These are phyloP conservation scores for Butyriboletus pseudospeciosus DNA, from an alignment of 1,284 basidiomycete species.

Conservation along the genomic window DNA sequence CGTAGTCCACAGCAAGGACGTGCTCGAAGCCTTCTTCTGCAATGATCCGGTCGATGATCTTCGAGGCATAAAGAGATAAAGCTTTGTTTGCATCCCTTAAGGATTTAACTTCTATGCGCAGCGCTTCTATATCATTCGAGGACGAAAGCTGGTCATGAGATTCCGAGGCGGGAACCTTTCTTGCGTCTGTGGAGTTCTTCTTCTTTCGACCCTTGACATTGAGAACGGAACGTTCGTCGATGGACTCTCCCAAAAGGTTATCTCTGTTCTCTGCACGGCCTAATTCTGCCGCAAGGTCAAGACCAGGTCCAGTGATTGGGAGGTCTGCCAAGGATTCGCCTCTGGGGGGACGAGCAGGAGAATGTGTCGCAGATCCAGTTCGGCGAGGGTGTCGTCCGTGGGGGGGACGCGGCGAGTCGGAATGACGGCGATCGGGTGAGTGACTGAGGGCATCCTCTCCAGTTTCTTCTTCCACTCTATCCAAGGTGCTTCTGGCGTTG, in stretches of 20 bases:
- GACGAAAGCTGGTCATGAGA: constrained; percentile 42
- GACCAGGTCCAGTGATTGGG: constrained; percentile 79
- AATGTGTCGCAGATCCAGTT: constrained; percentile 50
- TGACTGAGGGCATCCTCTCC: constrained; percentile 33
- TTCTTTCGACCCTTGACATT: constrained; percentile 48
- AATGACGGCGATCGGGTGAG: constrained; percentile 36
- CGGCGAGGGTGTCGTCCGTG: constrained; percentile 49
- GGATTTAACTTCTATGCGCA: constrained; percentile 79
- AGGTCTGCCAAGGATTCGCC: constrained; percentile 77
- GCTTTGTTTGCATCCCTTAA: constrained; percentile 95
- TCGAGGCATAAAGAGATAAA: constrained; percentile 87
- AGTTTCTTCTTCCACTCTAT: constrained; percentile 55
- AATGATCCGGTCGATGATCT: constrained; percentile 95
- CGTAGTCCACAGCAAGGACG: constrained; percentile 85
- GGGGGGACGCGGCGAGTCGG: constrained; percentile 42
- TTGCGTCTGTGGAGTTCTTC: constrained; percentile 42
- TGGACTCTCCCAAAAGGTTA: constrained; percentile 51
- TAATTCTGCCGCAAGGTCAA: constrained; percentile 86
- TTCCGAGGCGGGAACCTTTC: constrained; percentile 40
- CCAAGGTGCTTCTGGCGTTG: constrained; percentile 49
- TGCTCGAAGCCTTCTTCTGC: constrained; percentile 92
- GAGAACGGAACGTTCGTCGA: constrained; percentile 48
- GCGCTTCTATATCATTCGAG: constrained; percentile 58
- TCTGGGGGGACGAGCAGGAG: constrained; percentile 41
- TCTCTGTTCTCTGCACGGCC: constrained; percentile 83